Conservation (phyloP, 2,329 filamentous ascomycete species). For the Cladosporium sp. region DNA sequence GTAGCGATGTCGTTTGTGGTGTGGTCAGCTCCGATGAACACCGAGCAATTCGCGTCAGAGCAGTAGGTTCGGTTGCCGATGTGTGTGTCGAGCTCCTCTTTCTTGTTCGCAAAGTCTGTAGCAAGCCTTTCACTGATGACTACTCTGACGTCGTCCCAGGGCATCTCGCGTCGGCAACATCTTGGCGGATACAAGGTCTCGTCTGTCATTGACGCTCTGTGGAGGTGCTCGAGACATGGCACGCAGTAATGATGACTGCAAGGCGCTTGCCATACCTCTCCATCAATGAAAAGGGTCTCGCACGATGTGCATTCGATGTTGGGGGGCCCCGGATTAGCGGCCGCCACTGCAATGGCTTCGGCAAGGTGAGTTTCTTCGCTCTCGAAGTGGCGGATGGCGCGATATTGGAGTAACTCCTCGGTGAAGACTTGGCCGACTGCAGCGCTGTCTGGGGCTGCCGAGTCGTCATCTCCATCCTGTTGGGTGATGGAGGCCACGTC, state of each 20-base stretch:
- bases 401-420: slow-evolving; percentile 25
- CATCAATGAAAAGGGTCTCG: slow-evolving; percentile 22
- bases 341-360: background rate
- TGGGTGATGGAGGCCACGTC: slow-evolving; percentile 11
- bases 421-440: slow-evolving; percentile 28
- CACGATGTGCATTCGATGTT: slow-evolving; percentile 20
- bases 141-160: slow-evolving; percentile 34
- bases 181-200: slow-evolving; percentile 57
- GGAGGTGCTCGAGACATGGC: slow-evolving; percentile 49
- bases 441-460: slow-evolving; percentile 20
- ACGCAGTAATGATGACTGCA: slow-evolving; percentile 54
- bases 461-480: slow-evolving; percentile 25
- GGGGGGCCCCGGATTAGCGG: background rate
- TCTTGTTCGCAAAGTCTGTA: slow-evolving; percentile 45
- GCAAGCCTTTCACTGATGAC: slow-evolving; percentile 42
- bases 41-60: slow-evolving; percentile 43
- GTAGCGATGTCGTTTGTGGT: slow-evolving; percentile 35
- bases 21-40: slow-evolving; percentile 46
- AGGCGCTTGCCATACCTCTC: slow-evolving; percentile 29
- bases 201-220: slow-evolving; percentile 47
- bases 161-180: slow-evolving; percentile 52
- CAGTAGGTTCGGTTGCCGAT: slow-evolving; percentile 54
- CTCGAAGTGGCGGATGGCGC: slow-evolving; percentile 22
- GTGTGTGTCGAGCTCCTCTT: slow-evolving; percentile 49
- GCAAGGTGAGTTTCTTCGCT: slow-evolving; percentile 22